Evolutionary conservation across 768 basidiomycete genomes (phyloP).

Genomic region (Trametes elegans): DNA sequence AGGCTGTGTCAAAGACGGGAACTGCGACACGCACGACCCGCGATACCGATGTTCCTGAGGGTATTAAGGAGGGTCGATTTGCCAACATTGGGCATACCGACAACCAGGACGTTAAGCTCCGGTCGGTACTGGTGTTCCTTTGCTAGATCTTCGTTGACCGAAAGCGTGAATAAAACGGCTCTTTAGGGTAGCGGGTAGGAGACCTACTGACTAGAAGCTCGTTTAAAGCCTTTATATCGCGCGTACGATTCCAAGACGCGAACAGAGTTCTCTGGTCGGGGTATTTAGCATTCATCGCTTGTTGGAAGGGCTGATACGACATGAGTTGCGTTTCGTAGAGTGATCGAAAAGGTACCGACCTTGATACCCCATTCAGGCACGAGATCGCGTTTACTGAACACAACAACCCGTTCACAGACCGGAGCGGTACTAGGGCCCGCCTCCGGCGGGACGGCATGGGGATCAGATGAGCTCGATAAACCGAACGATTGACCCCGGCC

Average conservation of each 20-base stretch:
- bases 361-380: constrained; percentile 86
- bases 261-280: constrained; percentile 69
- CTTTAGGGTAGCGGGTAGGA: background rate
- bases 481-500: constrained; percentile 42
- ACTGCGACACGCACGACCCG: constrained; percentile 67
- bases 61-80: constrained; percentile 95
- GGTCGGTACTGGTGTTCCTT: constrained; percentile 65
- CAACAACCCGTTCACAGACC: constrained; percentile 81
- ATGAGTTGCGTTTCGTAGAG: background rate
- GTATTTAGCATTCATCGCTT: constrained; percentile 67
- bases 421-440: constrained; percentile 17
- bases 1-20: constrained; percentile 20
- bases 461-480: background rate
- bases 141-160: constrained; percentile 54
- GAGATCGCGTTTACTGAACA: constrained; percentile 91
- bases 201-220: constrained; percentile 74
- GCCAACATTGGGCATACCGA: constrained; percentile 99
- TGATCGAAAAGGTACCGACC: constrained; percentile 43
- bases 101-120: constrained; percentile 85
- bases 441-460: constrained; percentile 9
- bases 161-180: background rate
- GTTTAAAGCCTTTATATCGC: constrained; percentile 63
- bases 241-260: constrained; percentile 66
- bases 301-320: constrained; percentile 61
- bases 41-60: constrained; percentile 81